These are phyloP conservation scores for Periconia sp. DNA, from an alignment of 2,329 filamentous ascomycete genomes.

Conservation along the genomic window DNA sequence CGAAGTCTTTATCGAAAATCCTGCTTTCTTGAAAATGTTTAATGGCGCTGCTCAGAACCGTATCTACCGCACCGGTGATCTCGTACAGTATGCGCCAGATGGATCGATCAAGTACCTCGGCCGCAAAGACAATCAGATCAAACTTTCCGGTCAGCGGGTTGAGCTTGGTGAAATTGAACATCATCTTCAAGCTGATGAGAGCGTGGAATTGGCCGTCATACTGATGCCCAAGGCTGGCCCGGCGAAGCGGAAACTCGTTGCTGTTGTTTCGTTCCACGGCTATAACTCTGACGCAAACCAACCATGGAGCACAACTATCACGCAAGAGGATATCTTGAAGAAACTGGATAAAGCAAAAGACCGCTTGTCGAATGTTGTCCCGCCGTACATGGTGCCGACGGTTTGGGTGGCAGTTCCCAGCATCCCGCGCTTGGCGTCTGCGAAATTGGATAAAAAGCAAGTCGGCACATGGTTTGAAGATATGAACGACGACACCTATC, in stretches of 20 bases:
- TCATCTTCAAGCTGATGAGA: constrained; percentile 26
- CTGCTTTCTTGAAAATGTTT: constrained; percentile 24
- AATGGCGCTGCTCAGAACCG: constrained; percentile 6
- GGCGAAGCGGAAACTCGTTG: constrained; percentile 48
- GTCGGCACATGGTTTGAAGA: constrained; percentile 49
- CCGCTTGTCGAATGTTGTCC: constrained; percentile 25
- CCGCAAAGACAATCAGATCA: constrained; percentile 38
- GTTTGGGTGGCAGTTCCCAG: constrained; percentile 42
- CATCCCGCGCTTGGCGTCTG: constrained; percentile 29
- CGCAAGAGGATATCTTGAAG: constrained; percentile 27
- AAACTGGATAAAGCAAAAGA: constrained; percentile 36
- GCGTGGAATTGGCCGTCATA: constrained; percentile 45
- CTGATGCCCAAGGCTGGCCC: constrained; percentile 46
- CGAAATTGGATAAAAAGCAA: constrained; percentile 35
- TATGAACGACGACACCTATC: constrained; percentile 43
- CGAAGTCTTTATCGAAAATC: constrained; percentile 28
- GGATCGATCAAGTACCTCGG: constrained; percentile 33
- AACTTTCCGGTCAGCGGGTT: constrained; percentile 38
- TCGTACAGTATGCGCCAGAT: constrained; percentile 31
- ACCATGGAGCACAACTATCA: constrained; percentile 33
- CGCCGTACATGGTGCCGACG: constrained; percentile 35
- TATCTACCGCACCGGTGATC: constrained; percentile 38
- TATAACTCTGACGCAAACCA: constrained; percentile 15
- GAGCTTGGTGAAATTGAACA: constrained; percentile 40
- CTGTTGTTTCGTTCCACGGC: constrained; percentile 45